phyloP scores from a whole-genome alignment of 83 land plant species.

The Picea abies region DNA sequence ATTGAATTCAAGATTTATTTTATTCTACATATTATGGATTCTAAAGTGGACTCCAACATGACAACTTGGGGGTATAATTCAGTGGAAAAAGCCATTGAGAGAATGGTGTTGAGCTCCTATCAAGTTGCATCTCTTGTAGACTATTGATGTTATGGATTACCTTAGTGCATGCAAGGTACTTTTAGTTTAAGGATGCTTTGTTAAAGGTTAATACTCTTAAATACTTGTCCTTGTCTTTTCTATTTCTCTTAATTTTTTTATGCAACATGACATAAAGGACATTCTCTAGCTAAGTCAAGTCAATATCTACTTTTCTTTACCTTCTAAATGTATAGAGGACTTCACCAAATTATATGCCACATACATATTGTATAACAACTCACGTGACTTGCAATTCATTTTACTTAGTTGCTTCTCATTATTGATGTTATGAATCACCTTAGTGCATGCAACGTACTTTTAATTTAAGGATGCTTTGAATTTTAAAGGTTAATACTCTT shows the following conservation, averaged over 20 bases:
- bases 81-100: slow-evolving; percentile 90
- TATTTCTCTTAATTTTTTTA: slow-evolving; percentile 18
- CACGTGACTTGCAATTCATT: slow-evolving; percentile 88
- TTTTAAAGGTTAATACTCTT: too few species aligned
- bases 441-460: too few species aligned
- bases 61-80: slow-evolving; percentile 68
- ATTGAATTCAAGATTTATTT: not conserved
- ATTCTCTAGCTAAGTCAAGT: slow-evolving; percentile 88
- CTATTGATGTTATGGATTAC: slow-evolving; percentile 89
- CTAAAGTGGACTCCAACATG: slow-evolving; percentile 99
- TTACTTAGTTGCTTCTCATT: too few species aligned
- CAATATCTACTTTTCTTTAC: slow-evolving; percentile 92
- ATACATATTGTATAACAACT: slow-evolving; percentile 78
- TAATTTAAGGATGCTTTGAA: too few species aligned
- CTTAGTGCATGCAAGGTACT: slow-evolving; percentile 95
- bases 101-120: slow-evolving; percentile 93
- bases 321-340: slow-evolving; percentile 77
- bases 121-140: slow-evolving; percentile 55
- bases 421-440: too few species aligned
- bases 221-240: not conserved
- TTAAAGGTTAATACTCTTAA: not conserved
- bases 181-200: not conserved
- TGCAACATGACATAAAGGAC: slow-evolving; percentile 84
- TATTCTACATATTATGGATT: slow-evolving; percentile 89
- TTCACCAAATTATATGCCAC: slow-evolving; percentile 74